Evolutionary conservation across 805 yeast species (phyloP).

Genomic region (Candida gorgasii): DNA sequence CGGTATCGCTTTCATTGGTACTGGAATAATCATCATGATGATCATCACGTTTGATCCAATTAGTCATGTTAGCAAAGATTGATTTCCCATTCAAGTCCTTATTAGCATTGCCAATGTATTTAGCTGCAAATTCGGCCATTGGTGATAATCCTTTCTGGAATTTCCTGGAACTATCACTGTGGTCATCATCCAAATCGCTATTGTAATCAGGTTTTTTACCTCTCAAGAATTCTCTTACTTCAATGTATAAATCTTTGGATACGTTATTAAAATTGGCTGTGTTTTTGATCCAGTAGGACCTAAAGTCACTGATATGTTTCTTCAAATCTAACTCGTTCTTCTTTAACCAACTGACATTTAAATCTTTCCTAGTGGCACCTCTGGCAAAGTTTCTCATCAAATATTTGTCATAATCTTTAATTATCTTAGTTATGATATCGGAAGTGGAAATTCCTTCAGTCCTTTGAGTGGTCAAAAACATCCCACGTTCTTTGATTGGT

Average conservation of each 20-base stretch:
- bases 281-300: constrained; percentile 80
- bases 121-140: constrained; percentile 66
- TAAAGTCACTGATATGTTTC: constrained; percentile 84
- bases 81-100: constrained; percentile 36
- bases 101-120: constrained; percentile 58
- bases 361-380: constrained; percentile 94
- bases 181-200: constrained; percentile 24
- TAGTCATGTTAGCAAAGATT: constrained; percentile 41
- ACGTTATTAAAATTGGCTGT: constrained; percentile 67
- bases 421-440: constrained; percentile 92
- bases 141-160: constrained; percentile 45
- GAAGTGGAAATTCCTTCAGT: constrained; percentile 96
- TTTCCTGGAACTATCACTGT: constrained; percentile 7
- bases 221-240: constrained; percentile 72
- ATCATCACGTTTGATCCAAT: constrained; percentile 41
- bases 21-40: constrained; percentile 31
- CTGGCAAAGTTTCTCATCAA: constrained; percentile 96
- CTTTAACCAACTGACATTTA: constrained; percentile 96
- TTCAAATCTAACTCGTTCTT: constrained; percentile 94
- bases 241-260: constrained; percentile 81
- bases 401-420: constrained; percentile 94
- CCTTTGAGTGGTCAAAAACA: constrained; percentile 91
- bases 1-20: constrained; percentile 20
- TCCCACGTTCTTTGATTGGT: constrained; percentile 88
- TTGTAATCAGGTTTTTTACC: constrained; percentile 38